Evolutionary conservation across 1,284 basidiomycete species (phyloP), one percentile per base, ranked within the genome.

Genomic region (Heterobasidion occidentale): DNA sequence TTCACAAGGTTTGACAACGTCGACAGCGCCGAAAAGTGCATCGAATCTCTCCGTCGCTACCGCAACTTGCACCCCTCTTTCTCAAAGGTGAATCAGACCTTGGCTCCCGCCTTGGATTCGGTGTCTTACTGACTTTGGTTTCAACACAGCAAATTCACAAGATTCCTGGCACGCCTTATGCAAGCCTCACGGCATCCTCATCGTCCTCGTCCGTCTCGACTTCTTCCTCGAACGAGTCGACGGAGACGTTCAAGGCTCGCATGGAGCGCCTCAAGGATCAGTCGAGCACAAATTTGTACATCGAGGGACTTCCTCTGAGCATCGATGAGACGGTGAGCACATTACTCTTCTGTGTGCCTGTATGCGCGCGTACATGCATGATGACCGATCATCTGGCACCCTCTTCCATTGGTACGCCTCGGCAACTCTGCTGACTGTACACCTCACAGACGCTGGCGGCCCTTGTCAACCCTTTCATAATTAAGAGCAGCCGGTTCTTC

Each of bases 51-150:
- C 38, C 73, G 84, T 56, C 77, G 79, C 62, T 84, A 83, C 59
- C 76, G 84, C 51, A 87, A 90, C 64, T 71, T 90, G 48, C 88
- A 90, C 65, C 88, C 88, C 1, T 88, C 88, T 1, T 89, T 88
- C 63, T 81, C 81, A 54, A 80, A 80, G 71, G 79, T 75, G 53
- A 27, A 27, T 27, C 27, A 4, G 27, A 27, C 27, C 27, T 5
- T 27, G 62, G 53, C 9, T 42, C n/a, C 7, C 49, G 34, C 34
- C 38, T 52, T 50, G 51, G 11, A 14, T 55, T 17, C 54, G 15
- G 27, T 58, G 53, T 3, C n/a, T 36, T 36, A 14, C 44, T 36
- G 12, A 36, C 19, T 15, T 45, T 33, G n/a, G 7, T 36, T 9
- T 11, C 42, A 36, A 33, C 51, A 48, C 58, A 88, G 84, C 84